A percentile compares a stretch with the other conserved stretches of the same genome.
Conservation (phyloP, 129 eudicot genomes). For the Heracleum sosnowskyi region DNA sequence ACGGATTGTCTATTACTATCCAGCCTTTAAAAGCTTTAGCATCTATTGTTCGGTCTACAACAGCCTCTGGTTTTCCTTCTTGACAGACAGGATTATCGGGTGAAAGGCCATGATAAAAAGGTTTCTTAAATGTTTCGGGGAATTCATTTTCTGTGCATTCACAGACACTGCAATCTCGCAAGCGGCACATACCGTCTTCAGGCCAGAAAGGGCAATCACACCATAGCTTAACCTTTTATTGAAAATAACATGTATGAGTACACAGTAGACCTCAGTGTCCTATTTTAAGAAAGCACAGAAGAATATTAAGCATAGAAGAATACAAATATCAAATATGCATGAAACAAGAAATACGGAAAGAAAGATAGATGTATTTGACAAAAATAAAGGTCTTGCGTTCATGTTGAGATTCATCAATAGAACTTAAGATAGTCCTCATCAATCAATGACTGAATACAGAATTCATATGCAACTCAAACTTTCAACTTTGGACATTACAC, state of each 20-base stretch:
- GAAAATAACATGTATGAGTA: neutral
- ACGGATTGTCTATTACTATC: slow-evolving; percentile 38
- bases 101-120: slow-evolving; percentile 17
- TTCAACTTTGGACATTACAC: neutral
- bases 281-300: neutral
- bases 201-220: slow-evolving; percentile 61
- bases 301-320: neutral
- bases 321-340: neutral
- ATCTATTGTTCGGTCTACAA: slow-evolving; percentile 46
- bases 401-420: neutral
- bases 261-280: neutral
- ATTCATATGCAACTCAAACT: neutral
- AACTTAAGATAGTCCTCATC: neutral
- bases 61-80: slow-evolving; percentile 40
- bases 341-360: neutral
- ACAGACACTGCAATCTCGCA: slow-evolving; percentile 51
- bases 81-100: slow-evolving; percentile 36
- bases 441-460: neutral
- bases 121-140: slow-evolving; percentile 34
- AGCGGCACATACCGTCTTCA: slow-evolving; percentile 47
- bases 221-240: slow-evolving; percentile 39
- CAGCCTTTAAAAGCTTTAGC: slow-evolving; percentile 42
- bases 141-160: slow-evolving; percentile 48
- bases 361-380: neutral
- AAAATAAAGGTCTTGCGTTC: neutral